Evolutionary conservation across 225 moss, liverwort and hornwort genomes (phyloP).

Genomic region (Thuidium tamariscinum): DNA sequence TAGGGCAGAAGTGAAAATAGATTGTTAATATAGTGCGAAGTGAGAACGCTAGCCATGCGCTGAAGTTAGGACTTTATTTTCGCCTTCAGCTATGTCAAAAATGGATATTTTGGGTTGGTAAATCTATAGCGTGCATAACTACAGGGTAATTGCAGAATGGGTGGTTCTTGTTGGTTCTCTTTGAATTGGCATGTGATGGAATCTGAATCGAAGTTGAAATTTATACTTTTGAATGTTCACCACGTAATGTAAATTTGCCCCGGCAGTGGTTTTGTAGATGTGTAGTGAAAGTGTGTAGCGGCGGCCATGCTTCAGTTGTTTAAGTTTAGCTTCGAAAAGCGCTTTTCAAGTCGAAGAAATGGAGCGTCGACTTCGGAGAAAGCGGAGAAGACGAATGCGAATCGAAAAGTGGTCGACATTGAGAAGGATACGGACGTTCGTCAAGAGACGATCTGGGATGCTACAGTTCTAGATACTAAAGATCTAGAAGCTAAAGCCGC

Average conservation of each 20-base stretch:
- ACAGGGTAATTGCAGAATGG: background rate
- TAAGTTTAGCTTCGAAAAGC: conserved; percentile 9
- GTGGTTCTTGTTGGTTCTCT: background rate
- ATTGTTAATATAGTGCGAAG: background rate
- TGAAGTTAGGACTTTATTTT: background rate
- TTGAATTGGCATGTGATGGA: background rate
- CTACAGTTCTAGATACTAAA: conserved; percentile 39
- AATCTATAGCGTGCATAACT: background rate
- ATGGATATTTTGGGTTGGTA: background rate
- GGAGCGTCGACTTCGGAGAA: conserved; percentile 25
- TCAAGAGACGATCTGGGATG: conserved; percentile 1
- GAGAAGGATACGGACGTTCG: background rate
- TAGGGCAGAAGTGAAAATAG: background rate
- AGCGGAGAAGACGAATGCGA: conserved; percentile 13
- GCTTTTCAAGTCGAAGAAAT: conserved; percentile 23
- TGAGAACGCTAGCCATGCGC: background rate
- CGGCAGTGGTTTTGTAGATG: conserved; percentile 33
- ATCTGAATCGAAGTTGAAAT: background rate
- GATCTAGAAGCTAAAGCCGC: conserved; percentile 54
- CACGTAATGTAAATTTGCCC: background rate
- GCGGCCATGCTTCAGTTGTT: conserved; percentile 30
- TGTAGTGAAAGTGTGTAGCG: background rate
- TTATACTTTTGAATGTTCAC: background rate
- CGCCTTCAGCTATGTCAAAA: background rate
- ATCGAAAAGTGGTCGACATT: background rate